These are phyloP conservation scores for Auricularia heimuer DNA, from an alignment of 768 basidiomycete species.

Conservation along the genomic window DNA sequence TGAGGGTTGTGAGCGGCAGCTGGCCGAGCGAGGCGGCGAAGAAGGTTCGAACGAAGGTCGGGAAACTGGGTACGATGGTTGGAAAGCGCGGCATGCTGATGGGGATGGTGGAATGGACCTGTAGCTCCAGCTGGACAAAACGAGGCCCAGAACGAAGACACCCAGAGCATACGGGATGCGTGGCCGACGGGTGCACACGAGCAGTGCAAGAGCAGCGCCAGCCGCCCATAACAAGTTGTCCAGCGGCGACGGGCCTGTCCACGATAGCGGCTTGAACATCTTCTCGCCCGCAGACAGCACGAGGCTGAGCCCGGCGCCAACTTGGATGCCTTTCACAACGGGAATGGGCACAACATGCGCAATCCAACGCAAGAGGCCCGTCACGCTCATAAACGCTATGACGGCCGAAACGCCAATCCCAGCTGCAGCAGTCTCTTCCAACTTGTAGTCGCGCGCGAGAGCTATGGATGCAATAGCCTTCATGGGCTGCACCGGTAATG, in stretches of 20 bases:
- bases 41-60: not conserved
- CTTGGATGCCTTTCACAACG: not conserved
- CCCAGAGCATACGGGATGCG: not conserved
- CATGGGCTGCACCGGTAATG: constrained; percentile 1
- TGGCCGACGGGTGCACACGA: not conserved
- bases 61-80: not conserved
- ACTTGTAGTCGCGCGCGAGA: not conserved
- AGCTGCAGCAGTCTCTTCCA: not conserved
- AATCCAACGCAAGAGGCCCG: not conserved
- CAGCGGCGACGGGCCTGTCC: not conserved
- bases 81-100: not conserved
- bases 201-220: not conserved
- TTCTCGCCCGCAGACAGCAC: not conserved
- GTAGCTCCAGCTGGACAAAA: not conserved
- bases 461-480: not conserved
- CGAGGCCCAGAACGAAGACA: not conserved
- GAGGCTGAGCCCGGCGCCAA: not conserved
- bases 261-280: not conserved
- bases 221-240: not conserved
- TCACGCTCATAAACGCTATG: not conserved
- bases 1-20: not conserved
- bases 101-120: not conserved
- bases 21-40: not conserved
- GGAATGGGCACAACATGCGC: not conserved
- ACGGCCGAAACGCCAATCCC: not conserved